Evolutionary conservation across 371 early-diverging fungal genomes (phyloP).

Genomic region (Blyttiomyces sp.): DNA sequence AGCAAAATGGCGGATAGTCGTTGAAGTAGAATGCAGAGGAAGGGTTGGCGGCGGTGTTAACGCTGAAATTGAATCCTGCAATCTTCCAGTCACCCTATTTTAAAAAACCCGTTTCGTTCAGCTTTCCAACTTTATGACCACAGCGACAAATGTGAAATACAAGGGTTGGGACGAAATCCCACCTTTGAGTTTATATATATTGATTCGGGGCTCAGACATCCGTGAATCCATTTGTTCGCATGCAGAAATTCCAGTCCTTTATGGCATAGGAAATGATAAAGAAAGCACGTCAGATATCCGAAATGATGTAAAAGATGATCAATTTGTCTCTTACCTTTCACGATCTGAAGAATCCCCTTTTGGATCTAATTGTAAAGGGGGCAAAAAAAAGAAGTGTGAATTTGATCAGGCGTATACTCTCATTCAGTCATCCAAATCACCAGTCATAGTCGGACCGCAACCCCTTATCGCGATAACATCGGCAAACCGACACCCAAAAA

Average conservation of each 20-base stretch:
- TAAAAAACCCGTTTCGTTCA: not conserved
- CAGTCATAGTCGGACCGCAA: too few relatives aligned
- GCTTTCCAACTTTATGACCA: too few relatives aligned
- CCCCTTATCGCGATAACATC: too few relatives aligned
- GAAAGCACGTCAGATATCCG: not conserved
- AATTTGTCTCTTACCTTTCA: slow-evolving; percentile 70
- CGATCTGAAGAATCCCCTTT: slow-evolving; percentile 78
- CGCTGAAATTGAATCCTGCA: slow-evolving; percentile 67
- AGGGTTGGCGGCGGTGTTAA: slow-evolving; percentile 6
- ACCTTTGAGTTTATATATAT: slow-evolving; percentile 73
- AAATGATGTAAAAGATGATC: slow-evolving; percentile 69
- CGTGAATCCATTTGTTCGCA: slow-evolving; percentile 63
- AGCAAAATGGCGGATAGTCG: slow-evolving; percentile 63
- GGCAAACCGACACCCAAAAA: too few relatives aligned
- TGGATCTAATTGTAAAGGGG: slow-evolving; percentile 47
- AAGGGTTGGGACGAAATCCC: not conserved
- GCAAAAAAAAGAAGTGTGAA: too few relatives aligned
- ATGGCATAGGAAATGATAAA: not conserved
- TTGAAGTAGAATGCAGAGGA: slow-evolving; percentile 39
- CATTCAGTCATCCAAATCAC: too few relatives aligned
- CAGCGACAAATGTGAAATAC: too few relatives aligned
- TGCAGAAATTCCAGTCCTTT: slow-evolving; percentile 32
- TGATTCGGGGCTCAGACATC: slow-evolving; percentile 70
- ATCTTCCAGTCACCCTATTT: slow-evolving; percentile 85
- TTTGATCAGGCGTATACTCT: too few relatives aligned